Evolutionary conservation across 768 basidiomycete genomes (phyloP), one percentile per base, ranked within the genome.

Genomic region (Chlorophyllum brunneum): DNA sequence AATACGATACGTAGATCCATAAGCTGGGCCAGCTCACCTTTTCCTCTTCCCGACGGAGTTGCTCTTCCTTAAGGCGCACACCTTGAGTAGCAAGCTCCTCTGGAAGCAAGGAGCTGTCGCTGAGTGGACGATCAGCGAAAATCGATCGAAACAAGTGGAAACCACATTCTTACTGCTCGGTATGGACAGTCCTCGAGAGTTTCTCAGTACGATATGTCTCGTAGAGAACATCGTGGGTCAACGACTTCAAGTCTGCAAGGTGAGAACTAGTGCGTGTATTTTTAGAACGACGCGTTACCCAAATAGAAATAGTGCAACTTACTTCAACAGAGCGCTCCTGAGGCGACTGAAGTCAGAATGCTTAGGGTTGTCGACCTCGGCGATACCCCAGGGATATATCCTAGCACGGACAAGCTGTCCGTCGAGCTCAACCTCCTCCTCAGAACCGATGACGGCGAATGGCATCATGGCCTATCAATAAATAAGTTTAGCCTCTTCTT

Each of bases 151-250:
- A 20, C 26, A 5, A 31, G n/a, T 11, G 15, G 6, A 13, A 29
- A 27, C 15, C 5, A 30, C n/a, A 68, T 36, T 15, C 73, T 58
- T 72, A 88, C 83, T 85, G 76, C 60, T 89, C 88, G 1, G 87
- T 58, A 61, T 93, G 82, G 34, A 98, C 92, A 2, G 88, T 92
- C 61, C 91, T 80, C 4, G 94, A 97, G 18, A 98, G 76, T 62
- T 98, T 97, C 81, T 98, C 95, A 4, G 94, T 95, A 76, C 95
- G 92, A 69, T 95, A 98, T 26, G 93, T 94, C 71, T 97, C 93
- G 66, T 95, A 95, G 56, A 99, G 74, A 54, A 93, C 83, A 64
- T 98, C 97, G 64, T 95, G 89, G 0, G 92, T 95, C 66, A 95
- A 71, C 16, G 88, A 87, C 75, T 98, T 99, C 61, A 99, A 72